These are phyloP conservation scores for Trypethelium eluteriae DNA, from an alignment of 495 filamentous ascomycete species.

Conservation along the genomic window DNA sequence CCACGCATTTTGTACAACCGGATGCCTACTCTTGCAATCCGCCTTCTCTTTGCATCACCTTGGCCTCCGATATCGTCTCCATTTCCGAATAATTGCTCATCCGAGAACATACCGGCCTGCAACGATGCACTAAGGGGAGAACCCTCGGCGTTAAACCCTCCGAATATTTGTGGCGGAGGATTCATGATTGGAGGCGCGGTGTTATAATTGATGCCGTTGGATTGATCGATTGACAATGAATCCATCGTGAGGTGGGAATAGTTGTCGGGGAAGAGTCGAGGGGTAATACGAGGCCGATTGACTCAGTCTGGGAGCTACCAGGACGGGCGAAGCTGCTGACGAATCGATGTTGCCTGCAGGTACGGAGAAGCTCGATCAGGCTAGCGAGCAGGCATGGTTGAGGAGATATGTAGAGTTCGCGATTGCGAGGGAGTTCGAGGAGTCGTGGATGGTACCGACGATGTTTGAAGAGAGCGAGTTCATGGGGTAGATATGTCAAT, in stretches of 20 bases:
- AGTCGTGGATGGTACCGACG: neutral
- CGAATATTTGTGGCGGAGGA: slow-evolving; percentile 64
- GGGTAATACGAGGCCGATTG: neutral
- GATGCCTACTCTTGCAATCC: slow-evolving; percentile 72
- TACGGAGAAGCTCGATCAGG: neutral
- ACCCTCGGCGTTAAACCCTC: slow-evolving; percentile 53
- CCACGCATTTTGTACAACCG: slow-evolving; percentile 24
- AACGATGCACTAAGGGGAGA: slow-evolving; percentile 53
- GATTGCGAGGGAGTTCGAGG: neutral
- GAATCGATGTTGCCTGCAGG: neutral
- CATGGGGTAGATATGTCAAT: slow-evolving; percentile 9
- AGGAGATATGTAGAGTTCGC: too few relatives aligned
- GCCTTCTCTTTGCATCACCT: slow-evolving; percentile 80
- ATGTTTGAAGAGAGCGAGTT: neutral
- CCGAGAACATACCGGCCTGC: slow-evolving; percentile 54
- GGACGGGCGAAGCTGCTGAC: neutral
- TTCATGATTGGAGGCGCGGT: slow-evolving; percentile 50
- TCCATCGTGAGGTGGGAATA: neutral
- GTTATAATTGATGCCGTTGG: slow-evolving; percentile 16
- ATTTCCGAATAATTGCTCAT: slow-evolving; percentile 28
- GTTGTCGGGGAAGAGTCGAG: neutral
- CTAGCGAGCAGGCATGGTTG: neutral
- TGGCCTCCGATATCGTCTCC: slow-evolving; percentile 66
- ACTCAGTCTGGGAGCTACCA: neutral
- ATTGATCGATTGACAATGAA: neutral